A percentile compares a stretch with the other conserved stretches of the same genome.
Evolutionary conservation across 805 yeast genomes (phyloP).

Genomic region (Clavispora santaluciae): DNA sequence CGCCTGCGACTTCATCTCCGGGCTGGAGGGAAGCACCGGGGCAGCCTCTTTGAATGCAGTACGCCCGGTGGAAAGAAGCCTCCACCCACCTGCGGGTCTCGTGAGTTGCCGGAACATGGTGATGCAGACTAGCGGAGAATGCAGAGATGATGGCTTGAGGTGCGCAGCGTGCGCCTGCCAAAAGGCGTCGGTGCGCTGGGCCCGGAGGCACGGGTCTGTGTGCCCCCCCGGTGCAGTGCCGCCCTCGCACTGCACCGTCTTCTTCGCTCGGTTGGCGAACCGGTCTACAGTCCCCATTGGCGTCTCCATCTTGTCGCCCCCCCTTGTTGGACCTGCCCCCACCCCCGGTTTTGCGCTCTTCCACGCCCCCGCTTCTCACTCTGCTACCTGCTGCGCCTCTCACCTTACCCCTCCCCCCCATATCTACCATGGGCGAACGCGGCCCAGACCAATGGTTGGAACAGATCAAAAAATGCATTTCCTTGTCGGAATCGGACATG

Average conservation of each 20-base stretch:
- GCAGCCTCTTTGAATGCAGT: background rate
- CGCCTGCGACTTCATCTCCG: conserved; percentile 25
- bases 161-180: conserved; percentile 1
- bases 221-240: no score
- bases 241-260: no score
- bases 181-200: no score
- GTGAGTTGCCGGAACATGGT: conserved; percentile 1
- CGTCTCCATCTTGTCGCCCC: no score
- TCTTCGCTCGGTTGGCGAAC: no score
- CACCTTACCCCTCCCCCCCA: background rate
- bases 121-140: background rate
- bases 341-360: no score
- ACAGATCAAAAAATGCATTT: conserved; percentile 83
- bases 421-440: conserved; percentile 49
- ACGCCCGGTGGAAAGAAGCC: background rate
- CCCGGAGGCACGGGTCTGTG: no score
- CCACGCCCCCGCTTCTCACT: no score
- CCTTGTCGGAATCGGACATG: conserved; percentile 89
- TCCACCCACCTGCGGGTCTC: background rate
- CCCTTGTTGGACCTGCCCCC: no score
- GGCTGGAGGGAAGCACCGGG: conserved; percentile 22
- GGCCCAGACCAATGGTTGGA: conserved; percentile 98
- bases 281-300: no score
- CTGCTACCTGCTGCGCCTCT: background rate
- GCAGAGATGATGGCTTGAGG: background rate